Base-by-base conservation (phyloP, 1,284 basidiomycete genomes). In the Athelia sp. region DNA sequence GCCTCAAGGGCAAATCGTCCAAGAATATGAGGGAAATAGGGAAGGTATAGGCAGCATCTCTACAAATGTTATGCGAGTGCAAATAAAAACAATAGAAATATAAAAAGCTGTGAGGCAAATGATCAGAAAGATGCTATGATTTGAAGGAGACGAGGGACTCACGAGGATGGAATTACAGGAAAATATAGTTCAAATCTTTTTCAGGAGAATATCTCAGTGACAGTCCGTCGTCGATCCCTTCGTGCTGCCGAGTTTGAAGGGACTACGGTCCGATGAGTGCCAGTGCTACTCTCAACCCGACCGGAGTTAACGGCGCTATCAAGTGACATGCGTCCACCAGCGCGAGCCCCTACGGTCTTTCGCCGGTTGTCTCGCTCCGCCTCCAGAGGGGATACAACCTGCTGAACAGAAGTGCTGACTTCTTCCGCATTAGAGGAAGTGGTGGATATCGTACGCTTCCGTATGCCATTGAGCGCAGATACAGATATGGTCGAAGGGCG, bases 401-500 rank as follows among this genome's bases (percentile, higher is more conserved):
- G 24, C 15, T 22, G 24, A 6, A 26, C 24, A 9, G 43, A 26
- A 4, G 43, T 44, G 43, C 21, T 22, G 18, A 44, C 43, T 21
- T 44, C 43, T n/a, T 44, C 21, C 11, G 24, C 21, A 26, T 44
- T 44, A 4, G 43, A 44, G 10, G 64, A 64, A 40, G 57, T 54
- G 8, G 56, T 65, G 10, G 71, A 74, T 2, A 62, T 63, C 19
- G 67, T 68, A 36, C 72, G 72, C 57, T 60, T 71, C 60, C 60
- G 76, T 31, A 85, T 61, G 32, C 80, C 75, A 36, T 63, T 78
- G 19, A 85, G 63, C 1, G 82, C 76, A 34, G 69, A 71, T 21
- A 80, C 73, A 11, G 76, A 78, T 17, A 72, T 65, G 2, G 74
- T 74, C 18, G 76, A 70, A 0, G 84, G 75, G 2, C 81, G 75